Evolutionary conservation across 495 filamentous ascomycete genomes (phyloP).

Genomic region (Penicillium canariense): DNA sequence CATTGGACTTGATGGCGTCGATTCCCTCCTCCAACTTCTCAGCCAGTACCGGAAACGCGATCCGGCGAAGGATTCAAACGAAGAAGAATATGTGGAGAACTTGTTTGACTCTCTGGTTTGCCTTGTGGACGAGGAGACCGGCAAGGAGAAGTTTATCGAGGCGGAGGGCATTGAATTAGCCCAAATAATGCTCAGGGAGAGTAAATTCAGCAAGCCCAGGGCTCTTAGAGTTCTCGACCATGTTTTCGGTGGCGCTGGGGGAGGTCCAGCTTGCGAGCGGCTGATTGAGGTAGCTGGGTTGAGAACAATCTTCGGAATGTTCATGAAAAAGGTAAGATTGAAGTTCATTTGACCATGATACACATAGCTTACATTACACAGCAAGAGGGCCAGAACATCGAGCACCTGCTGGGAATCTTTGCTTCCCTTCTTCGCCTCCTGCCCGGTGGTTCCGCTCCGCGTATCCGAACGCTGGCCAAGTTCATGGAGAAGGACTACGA

Average conservation of each 20-base stretch:
- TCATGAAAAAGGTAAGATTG: slow-evolving; percentile 75
- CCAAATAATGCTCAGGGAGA: slow-evolving; percentile 82
- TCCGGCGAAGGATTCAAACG: slow-evolving; percentile 79
- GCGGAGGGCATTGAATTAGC: slow-evolving; percentile 90
- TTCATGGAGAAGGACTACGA: slow-evolving; percentile 95
- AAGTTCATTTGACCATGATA: neutral
- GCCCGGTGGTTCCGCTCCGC: slow-evolving; percentile 71
- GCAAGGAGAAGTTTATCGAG: slow-evolving; percentile 81
- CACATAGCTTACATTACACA: slow-evolving; percentile 28
- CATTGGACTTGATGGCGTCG: slow-evolving; percentile 67
- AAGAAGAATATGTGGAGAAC: slow-evolving; percentile 94
- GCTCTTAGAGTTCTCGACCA: slow-evolving; percentile 83
- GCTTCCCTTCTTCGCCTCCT: slow-evolving; percentile 77
- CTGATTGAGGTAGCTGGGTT: slow-evolving; percentile 83
- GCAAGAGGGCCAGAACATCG: slow-evolving; percentile 65
- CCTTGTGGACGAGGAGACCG: slow-evolving; percentile 68
- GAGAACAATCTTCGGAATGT: slow-evolving; percentile 78
- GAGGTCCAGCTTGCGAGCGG: slow-evolving; percentile 61
- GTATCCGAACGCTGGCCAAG: slow-evolving; percentile 85
- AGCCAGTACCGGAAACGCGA: slow-evolving; percentile 88
- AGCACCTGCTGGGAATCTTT: slow-evolving; percentile 89
- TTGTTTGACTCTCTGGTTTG: slow-evolving; percentile 82
- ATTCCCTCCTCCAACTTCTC: slow-evolving; percentile 77
- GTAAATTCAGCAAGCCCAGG: slow-evolving; percentile 74
- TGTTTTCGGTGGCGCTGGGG: slow-evolving; percentile 59